These are phyloP conservation scores for Alternaria novae-zelandiae DNA, from an alignment of 2,329 filamentous ascomycete species.

Conservation along the genomic window DNA sequence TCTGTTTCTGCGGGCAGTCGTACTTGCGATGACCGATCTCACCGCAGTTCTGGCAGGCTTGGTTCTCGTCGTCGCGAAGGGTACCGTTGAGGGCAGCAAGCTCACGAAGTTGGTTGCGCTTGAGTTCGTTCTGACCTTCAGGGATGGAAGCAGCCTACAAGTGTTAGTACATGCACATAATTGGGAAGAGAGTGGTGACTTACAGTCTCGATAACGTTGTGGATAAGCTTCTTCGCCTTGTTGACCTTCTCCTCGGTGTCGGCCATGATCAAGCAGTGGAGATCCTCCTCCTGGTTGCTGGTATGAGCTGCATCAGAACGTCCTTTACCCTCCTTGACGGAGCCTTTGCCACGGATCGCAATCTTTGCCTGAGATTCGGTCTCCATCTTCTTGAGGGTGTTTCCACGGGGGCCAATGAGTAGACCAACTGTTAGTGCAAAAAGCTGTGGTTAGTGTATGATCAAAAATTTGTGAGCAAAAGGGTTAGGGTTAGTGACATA, in stretches of 20 bases:
- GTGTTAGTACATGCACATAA: constrained; percentile 36
- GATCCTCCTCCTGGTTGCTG: constrained; percentile 99
- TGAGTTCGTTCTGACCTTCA: constrained; percentile 98
- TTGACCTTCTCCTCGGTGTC: constrained; percentile 99
- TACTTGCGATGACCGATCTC: constrained; percentile 99
- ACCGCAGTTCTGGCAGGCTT: constrained; percentile 98
- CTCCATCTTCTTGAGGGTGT: constrained; percentile 99
- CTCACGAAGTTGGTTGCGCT: constrained; percentile 97
- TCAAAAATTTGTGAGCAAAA: constrained; percentile 48
- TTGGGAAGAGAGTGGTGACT: constrained; percentile 50
- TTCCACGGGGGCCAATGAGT: constrained; percentile 99
- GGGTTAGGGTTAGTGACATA: constrained; percentile 51
- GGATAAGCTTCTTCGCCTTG: constrained; percentile 97
- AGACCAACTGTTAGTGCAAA: constrained; percentile 92
- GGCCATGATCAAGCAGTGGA: constrained; percentile 99
- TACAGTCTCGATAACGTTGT: constrained; percentile 98
- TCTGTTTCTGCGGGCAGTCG: constrained; percentile 95
- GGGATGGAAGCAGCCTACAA: constrained; percentile 92
- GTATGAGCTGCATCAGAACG: constrained; percentile 98
- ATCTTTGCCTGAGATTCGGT: constrained; percentile 97
- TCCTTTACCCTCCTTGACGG: constrained; percentile 99
- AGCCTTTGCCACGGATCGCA: constrained; percentile 98
- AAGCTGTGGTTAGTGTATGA: constrained; percentile 86
- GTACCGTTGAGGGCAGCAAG: constrained; percentile 98
- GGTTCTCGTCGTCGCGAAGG: constrained; percentile 97